Base-by-base conservation (phyloP, 108 stramenopile genomes). In the Nitzschia sp. region DNA sequence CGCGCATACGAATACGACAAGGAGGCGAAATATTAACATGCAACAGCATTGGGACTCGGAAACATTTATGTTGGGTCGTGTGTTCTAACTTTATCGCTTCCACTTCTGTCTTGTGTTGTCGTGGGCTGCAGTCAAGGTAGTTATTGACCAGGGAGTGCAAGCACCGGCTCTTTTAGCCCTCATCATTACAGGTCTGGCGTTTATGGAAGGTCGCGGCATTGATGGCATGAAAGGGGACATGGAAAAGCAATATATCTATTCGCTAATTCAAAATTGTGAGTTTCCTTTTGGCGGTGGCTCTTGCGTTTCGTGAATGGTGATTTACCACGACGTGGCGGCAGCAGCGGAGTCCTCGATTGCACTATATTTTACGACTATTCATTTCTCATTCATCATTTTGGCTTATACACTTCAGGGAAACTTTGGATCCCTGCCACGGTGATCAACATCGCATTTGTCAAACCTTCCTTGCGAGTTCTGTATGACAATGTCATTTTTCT, bases 401-500 rank as follows among this genome's bases (percentile, higher is more conserved):
- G 13, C 38, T 42, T 42, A 42, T 42, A 13, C 9, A 29, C n/a
- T 2, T 17, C 28, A 75, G 74, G 78, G 80, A 74, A 81, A 65
- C 64, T 81, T 23, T 81, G 80, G 80, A 68, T 81, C 19, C 74
- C 80, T 13, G 74, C 75, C 1, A 64, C 64, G 9, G 24, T 76
- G 11, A 33, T 81, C 15, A 81, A 81, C 42, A 55, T 81, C 24
- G 80, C 80, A 46, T 81, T 81, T 67, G 61, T 68, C 45, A 57
- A 45, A 25, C 80, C 80, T 25, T 46, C 42, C 8, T 42, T 76
- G 29, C 62, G 80, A 46, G 80, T 81, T 0, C 48, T 81, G 27
- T 81, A 67, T 63, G 53, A 64, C 42, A 81, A 81, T 63, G n/a
- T 68, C 35, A 55, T 71, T n/a, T 81, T 81, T 45, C 59, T 81